These are phyloP conservation scores for Penicillium verhagenii DNA, from an alignment of 495 filamentous ascomycete species.

Conservation along the genomic window DNA sequence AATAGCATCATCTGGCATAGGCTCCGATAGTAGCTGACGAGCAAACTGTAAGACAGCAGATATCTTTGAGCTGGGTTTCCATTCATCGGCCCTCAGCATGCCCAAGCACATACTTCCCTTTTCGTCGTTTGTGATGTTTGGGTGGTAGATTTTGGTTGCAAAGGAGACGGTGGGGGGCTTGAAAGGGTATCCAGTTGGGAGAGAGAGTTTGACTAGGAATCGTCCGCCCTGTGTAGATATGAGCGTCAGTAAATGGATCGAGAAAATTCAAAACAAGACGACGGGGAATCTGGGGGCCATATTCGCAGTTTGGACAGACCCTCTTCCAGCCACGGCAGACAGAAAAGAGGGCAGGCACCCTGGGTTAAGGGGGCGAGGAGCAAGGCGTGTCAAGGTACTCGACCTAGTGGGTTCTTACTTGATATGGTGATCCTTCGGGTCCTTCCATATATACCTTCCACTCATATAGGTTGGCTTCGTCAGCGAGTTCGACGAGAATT, in stretches of 20 bases:
- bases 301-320: background rate
- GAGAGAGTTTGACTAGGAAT: constrained; percentile 72
- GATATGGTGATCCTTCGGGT: constrained; percentile 68
- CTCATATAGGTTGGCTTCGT: constrained; percentile 73
- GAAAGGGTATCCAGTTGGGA: constrained; percentile 92
- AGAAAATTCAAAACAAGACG: background rate
- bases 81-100: constrained; percentile 82
- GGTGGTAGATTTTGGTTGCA: constrained; percentile 96
- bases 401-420: constrained; percentile 43
- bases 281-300: background rate
- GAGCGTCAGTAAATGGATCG: constrained; percentile 8
- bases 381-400: background rate
- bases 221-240: constrained; percentile 57
- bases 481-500: constrained; percentile 61
- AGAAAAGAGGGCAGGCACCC: background rate
- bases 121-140: constrained; percentile 94
- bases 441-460: constrained; percentile 82
- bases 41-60: constrained; percentile 76
- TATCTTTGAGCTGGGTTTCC: constrained; percentile 89
- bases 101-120: constrained; percentile 90
- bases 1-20: constrained; percentile 91
- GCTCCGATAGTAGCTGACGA: constrained; percentile 74
- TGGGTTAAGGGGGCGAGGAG: background rate
- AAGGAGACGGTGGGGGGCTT: constrained; percentile 85
- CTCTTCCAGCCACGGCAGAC: background rate